A percentile compares a stretch with the other conserved stretches of the same genome.
These are phyloP conservation scores for Fusarium nisikadoi DNA, from an alignment of 2,329 filamentous ascomycete genomes.

Conservation along the genomic window DNA sequence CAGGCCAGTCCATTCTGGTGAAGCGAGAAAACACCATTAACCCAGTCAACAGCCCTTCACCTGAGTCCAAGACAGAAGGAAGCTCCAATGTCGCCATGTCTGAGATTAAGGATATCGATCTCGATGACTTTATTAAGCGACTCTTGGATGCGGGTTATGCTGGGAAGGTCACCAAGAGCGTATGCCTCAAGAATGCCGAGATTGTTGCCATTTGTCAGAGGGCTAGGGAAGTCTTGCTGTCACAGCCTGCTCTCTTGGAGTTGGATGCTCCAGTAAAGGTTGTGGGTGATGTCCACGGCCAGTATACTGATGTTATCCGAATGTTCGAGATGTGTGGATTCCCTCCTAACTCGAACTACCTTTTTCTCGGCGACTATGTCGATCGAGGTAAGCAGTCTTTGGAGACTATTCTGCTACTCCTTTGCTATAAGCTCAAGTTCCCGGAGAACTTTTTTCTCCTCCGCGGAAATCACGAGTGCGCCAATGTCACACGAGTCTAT, in stretches of 20 bases:
- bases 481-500: slow-evolving; percentile 98
- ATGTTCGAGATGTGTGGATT: slow-evolving; percentile 99
- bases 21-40: slow-evolving; percentile 79
- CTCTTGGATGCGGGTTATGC: slow-evolving; percentile 94
- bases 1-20: slow-evolving; percentile 89
- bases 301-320: slow-evolving; percentile 97
- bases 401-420: slow-evolving; percentile 95
- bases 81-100: slow-evolving; percentile 78
- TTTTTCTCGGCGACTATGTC: slow-evolving; percentile 98
- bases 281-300: slow-evolving; percentile 99
- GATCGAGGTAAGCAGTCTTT: slow-evolving; percentile 99
- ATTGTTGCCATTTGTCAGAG: slow-evolving; percentile 93
- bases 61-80: slow-evolving; percentile 57
- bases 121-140: slow-evolving; percentile 97
- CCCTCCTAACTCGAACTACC: slow-evolving; percentile 99
- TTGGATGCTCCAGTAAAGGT: slow-evolving; percentile 96
- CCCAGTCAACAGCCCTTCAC: slow-evolving; percentile 65
- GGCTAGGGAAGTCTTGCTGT: slow-evolving; percentile 87
- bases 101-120: slow-evolving; percentile 89
- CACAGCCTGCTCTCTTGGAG: slow-evolving; percentile 91
- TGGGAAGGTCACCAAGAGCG: slow-evolving; percentile 96
- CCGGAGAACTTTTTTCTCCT: slow-evolving; percentile 99
- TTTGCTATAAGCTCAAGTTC: slow-evolving; percentile 99
- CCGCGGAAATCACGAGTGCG: slow-evolving; percentile 98
- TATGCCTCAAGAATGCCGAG: slow-evolving; percentile 97